These are phyloP conservation scores for Candida orba DNA, from an alignment of 805 yeast genomes.

Conservation along the genomic window DNA sequence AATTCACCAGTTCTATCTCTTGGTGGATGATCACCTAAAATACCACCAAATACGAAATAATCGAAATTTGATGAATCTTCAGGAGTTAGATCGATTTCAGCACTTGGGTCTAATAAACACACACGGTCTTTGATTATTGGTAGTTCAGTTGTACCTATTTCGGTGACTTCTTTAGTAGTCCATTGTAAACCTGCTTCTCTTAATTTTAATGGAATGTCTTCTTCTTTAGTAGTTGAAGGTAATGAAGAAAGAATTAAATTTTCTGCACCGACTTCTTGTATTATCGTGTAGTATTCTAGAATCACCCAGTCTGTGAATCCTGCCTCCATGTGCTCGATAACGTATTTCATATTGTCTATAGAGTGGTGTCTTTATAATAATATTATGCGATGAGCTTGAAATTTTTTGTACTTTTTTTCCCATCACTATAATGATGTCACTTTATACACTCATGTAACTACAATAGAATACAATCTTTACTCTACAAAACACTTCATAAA, in stretches of 20 bases:
- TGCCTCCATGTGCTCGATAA: constrained; percentile 95
- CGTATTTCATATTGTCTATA: constrained; percentile 66
- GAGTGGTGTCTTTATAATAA: neutral
- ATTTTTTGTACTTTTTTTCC: neutral
- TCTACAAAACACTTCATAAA: no score
- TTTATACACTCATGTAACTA: neutral
- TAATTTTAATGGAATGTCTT: constrained; percentile 58
- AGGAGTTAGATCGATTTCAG: constrained; percentile 65
- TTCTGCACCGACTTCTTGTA: constrained; percentile 72
- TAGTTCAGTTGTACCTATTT: constrained; percentile 27
- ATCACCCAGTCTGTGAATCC: constrained; percentile 96
- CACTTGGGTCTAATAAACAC: constrained; percentile 87
- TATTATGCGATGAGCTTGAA: neutral
- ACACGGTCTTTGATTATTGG: constrained; percentile 50
- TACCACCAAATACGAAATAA: constrained; percentile 94
- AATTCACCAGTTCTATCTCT: constrained; percentile 91
- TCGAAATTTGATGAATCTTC: constrained; percentile 61
- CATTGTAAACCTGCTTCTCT: constrained; percentile 62
- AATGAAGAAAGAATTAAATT: constrained; percentile 74
- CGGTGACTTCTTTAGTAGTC: constrained; percentile 68
- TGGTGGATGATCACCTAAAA: constrained; percentile 86
- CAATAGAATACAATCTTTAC: no score
- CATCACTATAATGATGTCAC: neutral
- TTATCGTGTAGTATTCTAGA: constrained; percentile 77
- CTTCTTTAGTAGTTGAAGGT: constrained; percentile 51